Conservation (phyloP, 140 eudicot species). For the Cichorium intybus region DNA sequence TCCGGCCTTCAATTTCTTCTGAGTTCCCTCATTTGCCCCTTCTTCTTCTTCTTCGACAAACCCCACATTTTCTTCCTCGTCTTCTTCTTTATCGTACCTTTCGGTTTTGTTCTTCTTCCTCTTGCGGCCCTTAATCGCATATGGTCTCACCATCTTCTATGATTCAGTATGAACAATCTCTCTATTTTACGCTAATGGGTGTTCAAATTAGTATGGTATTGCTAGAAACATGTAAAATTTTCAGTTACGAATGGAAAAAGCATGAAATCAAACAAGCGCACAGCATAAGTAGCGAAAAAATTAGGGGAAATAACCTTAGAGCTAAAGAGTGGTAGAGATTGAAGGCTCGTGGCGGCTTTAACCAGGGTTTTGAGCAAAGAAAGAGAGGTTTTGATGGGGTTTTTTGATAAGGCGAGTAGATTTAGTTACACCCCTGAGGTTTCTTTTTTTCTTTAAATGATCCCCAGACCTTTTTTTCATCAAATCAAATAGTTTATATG, state of each 20-base stretch:
- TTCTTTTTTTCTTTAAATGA: not conserved
- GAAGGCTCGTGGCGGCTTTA: constrained; percentile 17
- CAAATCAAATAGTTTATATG: not conserved
- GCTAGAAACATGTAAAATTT: not conserved
- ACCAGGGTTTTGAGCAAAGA: not conserved
- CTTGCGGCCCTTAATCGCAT: constrained; percentile 69
- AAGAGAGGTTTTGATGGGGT: not conserved
- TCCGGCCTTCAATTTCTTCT: constrained; percentile 37
- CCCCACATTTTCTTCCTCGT: constrained; percentile 32
- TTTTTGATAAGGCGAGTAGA: not conserved
- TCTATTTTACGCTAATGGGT: not conserved
- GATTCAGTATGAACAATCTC: not conserved
- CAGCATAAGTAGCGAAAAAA: not conserved
- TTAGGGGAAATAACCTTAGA: constrained; percentile 5
- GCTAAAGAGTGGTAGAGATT: not conserved
- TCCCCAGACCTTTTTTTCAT: not conserved
- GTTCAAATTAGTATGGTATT: constrained; percentile 7
- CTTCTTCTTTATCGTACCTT: constrained; percentile 56
- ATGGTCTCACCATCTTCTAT: constrained; percentile 64
- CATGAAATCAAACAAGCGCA: not conserved
- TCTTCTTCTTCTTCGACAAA: constrained; percentile 35
- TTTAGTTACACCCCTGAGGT: constrained; percentile 5
- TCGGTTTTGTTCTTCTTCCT: constrained; percentile 64
- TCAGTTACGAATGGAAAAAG: not conserved
- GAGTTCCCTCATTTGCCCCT: constrained; percentile 7